Conservation (phyloP, 106 monocot genomes). For the Platanthera zijinensis region DNA sequence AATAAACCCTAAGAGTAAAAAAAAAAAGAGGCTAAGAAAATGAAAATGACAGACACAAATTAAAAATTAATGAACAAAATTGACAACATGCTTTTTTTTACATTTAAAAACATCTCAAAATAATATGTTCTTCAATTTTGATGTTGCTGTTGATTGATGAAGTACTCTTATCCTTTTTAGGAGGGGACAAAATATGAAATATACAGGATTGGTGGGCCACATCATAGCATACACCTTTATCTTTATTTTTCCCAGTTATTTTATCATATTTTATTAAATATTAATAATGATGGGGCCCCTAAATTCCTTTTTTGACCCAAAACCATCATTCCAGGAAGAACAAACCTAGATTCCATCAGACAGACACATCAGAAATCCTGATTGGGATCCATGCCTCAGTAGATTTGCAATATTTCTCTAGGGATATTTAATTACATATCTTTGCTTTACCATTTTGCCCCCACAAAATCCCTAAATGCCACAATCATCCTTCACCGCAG, state of each 20-base stretch:
- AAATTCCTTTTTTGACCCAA: slow-evolving; percentile 29
- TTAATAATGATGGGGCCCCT: neutral
- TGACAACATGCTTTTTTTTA: too few relatives aligned
- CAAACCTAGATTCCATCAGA: slow-evolving; percentile 31
- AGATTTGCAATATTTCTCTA: too few relatives aligned
- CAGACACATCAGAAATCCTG: slow-evolving; percentile 31
- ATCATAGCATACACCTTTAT: neutral
- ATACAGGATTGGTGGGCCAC: neutral
- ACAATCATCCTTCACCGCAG: slow-evolving; percentile 12
- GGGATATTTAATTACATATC: neutral
- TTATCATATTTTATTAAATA: neutral
- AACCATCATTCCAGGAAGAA: slow-evolving; percentile 23
- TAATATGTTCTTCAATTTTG: too few relatives aligned
- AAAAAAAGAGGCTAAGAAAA: too few relatives aligned
- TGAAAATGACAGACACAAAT: too few relatives aligned
- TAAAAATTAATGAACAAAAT: too few relatives aligned
- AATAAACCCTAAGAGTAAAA: too few relatives aligned
- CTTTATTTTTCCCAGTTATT: neutral
- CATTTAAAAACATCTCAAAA: too few relatives aligned
- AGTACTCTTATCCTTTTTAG: neutral
- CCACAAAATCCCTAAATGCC: too few relatives aligned
- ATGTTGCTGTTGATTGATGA: too few relatives aligned
- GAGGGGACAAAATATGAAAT: neutral
- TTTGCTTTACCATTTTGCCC: neutral
- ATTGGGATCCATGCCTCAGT: slow-evolving; percentile 40